These are phyloP conservation scores for Daedaleopsis sinensis DNA, from an alignment of 768 basidiomycete species.

Conservation along the genomic window DNA sequence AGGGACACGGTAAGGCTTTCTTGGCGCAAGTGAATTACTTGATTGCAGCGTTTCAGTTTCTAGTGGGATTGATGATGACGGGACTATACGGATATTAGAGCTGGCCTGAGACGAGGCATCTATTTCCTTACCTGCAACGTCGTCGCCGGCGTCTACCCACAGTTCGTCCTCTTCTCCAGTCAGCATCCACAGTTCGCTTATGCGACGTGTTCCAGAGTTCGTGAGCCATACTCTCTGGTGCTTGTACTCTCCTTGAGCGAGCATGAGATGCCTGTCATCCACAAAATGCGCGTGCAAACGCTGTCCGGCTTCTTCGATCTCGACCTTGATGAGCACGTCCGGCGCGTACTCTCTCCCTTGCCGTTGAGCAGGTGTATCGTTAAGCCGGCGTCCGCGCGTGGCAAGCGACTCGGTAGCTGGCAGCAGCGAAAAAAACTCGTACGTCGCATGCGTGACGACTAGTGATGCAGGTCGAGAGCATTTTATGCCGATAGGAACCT, in stretches of 20 bases:
- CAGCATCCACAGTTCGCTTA: constrained; percentile 76
- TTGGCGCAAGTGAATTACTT: constrained; percentile 53
- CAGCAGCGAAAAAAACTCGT: constrained; percentile 75
- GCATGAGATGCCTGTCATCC: constrained; percentile 50
- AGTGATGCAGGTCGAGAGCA: constrained; percentile 54
- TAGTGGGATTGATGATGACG: constrained; percentile 13
- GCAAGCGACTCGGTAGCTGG: constrained; percentile 67
- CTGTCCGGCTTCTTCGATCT: constrained; percentile 67
- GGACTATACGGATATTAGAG: constrained; percentile 4
- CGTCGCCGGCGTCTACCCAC: constrained; percentile 43
- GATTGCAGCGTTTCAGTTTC: constrained; percentile 46
- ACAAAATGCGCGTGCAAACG: constrained; percentile 61
- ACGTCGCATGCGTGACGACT: constrained; percentile 58
- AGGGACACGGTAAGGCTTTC: constrained; percentile 50
- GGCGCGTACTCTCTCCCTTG: constrained; percentile 71
- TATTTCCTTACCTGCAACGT: constrained; percentile 2
- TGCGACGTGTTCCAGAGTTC: constrained; percentile 63
- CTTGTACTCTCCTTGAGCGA: constrained; percentile 73
- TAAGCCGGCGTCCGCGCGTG: constrained; percentile 73
- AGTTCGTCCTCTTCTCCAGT: constrained; percentile 61
- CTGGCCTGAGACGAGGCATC: not conserved
- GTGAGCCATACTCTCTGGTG: constrained; percentile 56
- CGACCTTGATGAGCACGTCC: constrained; percentile 60
- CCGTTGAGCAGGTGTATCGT: constrained; percentile 73
- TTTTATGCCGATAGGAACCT: constrained; percentile 69